Percentiles rank a stretch among this genome's conserved stretches.
Conservation (phyloP, 2,329 filamentous ascomycete genomes). For the Sphaerulina musiva region DNA sequence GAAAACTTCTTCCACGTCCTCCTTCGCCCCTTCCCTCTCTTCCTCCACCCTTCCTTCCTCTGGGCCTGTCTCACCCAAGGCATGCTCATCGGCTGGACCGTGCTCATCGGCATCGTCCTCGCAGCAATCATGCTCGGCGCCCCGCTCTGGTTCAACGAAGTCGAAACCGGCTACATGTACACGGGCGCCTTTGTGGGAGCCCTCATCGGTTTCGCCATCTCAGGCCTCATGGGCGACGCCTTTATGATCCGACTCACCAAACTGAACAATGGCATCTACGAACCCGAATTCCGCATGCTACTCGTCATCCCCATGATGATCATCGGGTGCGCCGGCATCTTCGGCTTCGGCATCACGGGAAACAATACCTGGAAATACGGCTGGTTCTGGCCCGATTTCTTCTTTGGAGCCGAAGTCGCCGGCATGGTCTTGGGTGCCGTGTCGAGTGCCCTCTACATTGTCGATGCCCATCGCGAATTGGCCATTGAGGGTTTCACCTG, state of each 20-base stretch:
- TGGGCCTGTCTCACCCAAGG: slow-evolving; percentile 81
- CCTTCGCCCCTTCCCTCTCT: slow-evolving; percentile 70
- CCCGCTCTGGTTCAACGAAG: slow-evolving; percentile 74
- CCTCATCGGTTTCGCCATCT: slow-evolving; percentile 67
- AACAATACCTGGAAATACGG: slow-evolving; percentile 56
- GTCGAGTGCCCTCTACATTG: slow-evolving; percentile 76
- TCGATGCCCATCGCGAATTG: slow-evolving; percentile 84
- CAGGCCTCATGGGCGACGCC: slow-evolving; percentile 67
- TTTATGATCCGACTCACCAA: slow-evolving; percentile 64
- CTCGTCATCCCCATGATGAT: slow-evolving; percentile 77
- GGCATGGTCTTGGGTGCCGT: slow-evolving; percentile 92
- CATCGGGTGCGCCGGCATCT: slow-evolving; percentile 70
- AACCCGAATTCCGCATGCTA: slow-evolving; percentile 82
- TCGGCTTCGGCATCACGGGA: slow-evolving; percentile 73
- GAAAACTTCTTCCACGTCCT: slow-evolving; percentile 62
- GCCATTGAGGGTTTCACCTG: slow-evolving; percentile 84
- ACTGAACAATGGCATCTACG: slow-evolving; percentile 73
- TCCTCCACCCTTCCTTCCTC: slow-evolving; percentile 76
- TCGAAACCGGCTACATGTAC: slow-evolving; percentile 80
- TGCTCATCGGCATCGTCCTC: slow-evolving; percentile 79
- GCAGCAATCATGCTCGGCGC: slow-evolving; percentile 75
- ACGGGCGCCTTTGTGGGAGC: slow-evolving; percentile 80
- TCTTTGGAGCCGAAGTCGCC: slow-evolving; percentile 75
- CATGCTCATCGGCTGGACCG: slow-evolving; percentile 88
- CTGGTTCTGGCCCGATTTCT: slow-evolving; percentile 70